Evolutionary conservation across 805 yeast species (phyloP).

Genomic region (Starmerella roubikii): DNA sequence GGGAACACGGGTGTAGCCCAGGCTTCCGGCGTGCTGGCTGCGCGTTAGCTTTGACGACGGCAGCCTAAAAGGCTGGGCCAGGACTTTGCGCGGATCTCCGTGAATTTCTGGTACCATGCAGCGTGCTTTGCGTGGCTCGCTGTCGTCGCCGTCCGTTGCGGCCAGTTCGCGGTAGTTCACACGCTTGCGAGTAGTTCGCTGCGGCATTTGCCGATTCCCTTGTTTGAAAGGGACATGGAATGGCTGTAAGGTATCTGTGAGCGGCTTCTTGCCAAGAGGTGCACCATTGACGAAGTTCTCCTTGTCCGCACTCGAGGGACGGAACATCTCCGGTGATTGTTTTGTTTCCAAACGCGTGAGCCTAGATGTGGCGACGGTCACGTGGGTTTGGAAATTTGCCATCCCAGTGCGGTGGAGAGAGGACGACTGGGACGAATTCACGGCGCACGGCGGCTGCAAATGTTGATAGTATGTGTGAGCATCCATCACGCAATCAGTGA

Average conservation of each 20-base stretch:
- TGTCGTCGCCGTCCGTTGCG: conserved; percentile 2
- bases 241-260: conserved; percentile 11
- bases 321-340: no score
- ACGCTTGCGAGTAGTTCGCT: conserved; percentile 7
- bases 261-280: conserved; percentile 4
- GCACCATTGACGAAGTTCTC: no score
- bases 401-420: no score
- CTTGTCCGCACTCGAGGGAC: no score
- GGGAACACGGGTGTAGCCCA: conserved; percentile 65
- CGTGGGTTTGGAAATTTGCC: no score
- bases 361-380: no score
- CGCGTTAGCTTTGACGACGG: conserved; percentile 14
- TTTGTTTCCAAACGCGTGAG: no score
- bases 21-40: conserved; percentile 45
- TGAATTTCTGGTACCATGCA: background rate
- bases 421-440: no score
- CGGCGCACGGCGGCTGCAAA: no score
- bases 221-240: conserved; percentile 14
- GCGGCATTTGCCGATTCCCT: background rate
- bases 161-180: conserved; percentile 8
- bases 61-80: conserved; percentile 11
- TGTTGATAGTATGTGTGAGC: no score
- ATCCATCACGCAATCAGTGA: no score
- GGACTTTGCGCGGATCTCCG: background rate
- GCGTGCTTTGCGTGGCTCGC: background rate